Conservation (phyloP, 257 asterid genomes). For the Agastache rugosa region DNA sequence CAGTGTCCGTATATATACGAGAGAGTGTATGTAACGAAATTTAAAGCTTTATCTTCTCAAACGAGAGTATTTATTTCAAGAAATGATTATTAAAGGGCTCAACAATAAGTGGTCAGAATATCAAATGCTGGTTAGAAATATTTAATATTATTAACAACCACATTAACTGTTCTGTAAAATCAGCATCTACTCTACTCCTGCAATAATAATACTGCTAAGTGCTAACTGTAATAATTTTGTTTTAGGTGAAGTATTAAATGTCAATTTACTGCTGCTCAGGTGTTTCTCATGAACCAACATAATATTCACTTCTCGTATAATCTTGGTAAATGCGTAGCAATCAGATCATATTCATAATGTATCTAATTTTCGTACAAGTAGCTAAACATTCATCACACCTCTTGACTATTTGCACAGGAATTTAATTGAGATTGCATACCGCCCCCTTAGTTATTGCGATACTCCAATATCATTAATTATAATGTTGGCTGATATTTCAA, state of each 20-base stretch:
- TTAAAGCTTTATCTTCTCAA: not conserved
- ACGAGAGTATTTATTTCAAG: conserved; percentile 16
- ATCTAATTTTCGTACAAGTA: conserved; percentile 23
- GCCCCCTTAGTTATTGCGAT: not conserved
- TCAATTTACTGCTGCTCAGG: conserved; percentile 28
- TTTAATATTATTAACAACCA: conserved; percentile 32
- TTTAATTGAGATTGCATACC: not conserved
- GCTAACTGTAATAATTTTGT: not conserved
- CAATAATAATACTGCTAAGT: not conserved
- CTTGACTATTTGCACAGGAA: not conserved
- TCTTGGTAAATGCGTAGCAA: conserved; percentile 10
- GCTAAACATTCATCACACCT: conserved; percentile 24
- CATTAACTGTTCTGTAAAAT: conserved; percentile 37
- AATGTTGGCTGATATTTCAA: not conserved
- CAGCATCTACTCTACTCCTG: conserved; percentile 38
- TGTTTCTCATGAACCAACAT: conserved; percentile 2
- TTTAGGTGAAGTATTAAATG: conserved; percentile 48
- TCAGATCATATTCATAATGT: conserved; percentile 26
- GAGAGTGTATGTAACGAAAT: no score
- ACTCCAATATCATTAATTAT: not conserved
- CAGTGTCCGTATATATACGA: no score
- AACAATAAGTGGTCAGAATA: conserved; percentile 29
- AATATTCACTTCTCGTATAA: not conserved
- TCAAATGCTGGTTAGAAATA: conserved; percentile 33
- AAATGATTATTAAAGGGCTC: conserved; percentile 25